Evolutionary conservation across 2,329 filamentous ascomycete species (phyloP), one percentile per base, ranked within the genome.

Genomic region (Pseudocercospora macadamiae): DNA sequence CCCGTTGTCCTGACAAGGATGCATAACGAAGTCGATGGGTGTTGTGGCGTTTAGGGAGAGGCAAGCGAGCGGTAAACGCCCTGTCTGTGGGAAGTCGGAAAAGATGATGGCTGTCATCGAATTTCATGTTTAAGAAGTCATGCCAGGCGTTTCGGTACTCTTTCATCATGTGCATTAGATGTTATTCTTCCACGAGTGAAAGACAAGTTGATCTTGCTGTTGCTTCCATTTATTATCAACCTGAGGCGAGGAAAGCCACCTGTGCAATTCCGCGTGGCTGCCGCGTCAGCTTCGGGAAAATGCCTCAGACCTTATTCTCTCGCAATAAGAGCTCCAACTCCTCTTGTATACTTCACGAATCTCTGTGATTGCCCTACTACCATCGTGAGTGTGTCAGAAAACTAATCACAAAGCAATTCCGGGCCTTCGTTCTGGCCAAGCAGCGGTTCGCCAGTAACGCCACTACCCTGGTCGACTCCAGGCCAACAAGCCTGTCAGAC

Each of bases 221-320:
- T n/a, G n/a, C n/a, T n/a, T n/a, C n/a, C n/a, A 25, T 74, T 76
- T 56, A 74, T 76, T n/a, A n/a, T 14, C 16, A 30, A 49, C 16
- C 26, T 14, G 16, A 49, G 25, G 32, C 12, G 47, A 34, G 7
- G n/a, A 34, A 23, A 49, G 47, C 26, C 47, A 32, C 47, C 44
- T 47, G 19, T n/a, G n/a, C n/a, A n/a, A n/a, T n/a, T n/a, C n/a
- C n/a, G n/a, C n/a, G n/a, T n/a, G n/a, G n/a, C n/a, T n/a, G n/a
- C n/a, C n/a, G n/a, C n/a, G n/a, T n/a, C n/a, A n/a, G n/a, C n/a
- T n/a, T n/a, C n/a, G n/a, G n/a, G n/a, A n/a, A n/a, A n/a, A n/a
- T n/a, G n/a, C n/a, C n/a, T n/a, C n/a, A n/a, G n/a, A n/a, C n/a
- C n/a, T n/a, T n/a, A n/a, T n/a, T n/a, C n/a, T n/a, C n/a, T n/a